phyloP scores from a whole-genome alignment of 73 alveolate species.

The Vitrella brassicaformis region DNA sequence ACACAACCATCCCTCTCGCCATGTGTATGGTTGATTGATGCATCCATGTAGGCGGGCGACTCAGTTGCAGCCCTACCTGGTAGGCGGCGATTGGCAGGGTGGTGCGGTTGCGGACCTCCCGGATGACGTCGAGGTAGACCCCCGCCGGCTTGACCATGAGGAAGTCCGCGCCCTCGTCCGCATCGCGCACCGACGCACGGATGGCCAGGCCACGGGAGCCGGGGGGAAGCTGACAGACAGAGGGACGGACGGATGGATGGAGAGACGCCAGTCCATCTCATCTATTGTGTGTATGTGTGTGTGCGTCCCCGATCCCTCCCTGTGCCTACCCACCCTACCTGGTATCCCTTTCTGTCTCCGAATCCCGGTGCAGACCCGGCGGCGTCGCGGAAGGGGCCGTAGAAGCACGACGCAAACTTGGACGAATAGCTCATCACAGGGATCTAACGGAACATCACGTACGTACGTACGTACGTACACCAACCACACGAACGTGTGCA shows the following conservation, averaged over 20 bases:
- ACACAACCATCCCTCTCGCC: no score
- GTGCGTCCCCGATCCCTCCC: no score
- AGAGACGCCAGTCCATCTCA: no score
- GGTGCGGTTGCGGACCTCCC: conserved; percentile 34
- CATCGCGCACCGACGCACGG: conserved; percentile 55
- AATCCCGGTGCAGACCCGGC: conserved; percentile 60
- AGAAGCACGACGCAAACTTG: conserved; percentile 50
- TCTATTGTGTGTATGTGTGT: no score
- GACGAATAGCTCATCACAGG: conserved; percentile 64
- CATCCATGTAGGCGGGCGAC: no score
- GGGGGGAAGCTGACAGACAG: conserved; percentile 40
- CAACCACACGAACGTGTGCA: no score
- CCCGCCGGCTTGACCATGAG: conserved; percentile 69
- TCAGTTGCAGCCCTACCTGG: no score
- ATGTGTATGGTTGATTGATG: no score
- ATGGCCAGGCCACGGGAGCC: conserved; percentile 49
- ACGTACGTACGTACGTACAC: no score
- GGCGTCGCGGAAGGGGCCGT: conserved; percentile 75
- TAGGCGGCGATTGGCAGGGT: conserved; percentile 49
- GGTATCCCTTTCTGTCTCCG: conserved; percentile 59
- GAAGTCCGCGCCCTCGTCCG: conserved; percentile 68
- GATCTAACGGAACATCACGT: no score
- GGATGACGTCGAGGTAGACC: conserved; percentile 51
- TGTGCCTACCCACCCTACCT: conserved; percentile 10
- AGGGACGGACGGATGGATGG: background rate